These are phyloP conservation scores for Hapsidospora chrysogenum DNA, from an alignment of 495 filamentous ascomycete genomes.

Conservation along the genomic window DNA sequence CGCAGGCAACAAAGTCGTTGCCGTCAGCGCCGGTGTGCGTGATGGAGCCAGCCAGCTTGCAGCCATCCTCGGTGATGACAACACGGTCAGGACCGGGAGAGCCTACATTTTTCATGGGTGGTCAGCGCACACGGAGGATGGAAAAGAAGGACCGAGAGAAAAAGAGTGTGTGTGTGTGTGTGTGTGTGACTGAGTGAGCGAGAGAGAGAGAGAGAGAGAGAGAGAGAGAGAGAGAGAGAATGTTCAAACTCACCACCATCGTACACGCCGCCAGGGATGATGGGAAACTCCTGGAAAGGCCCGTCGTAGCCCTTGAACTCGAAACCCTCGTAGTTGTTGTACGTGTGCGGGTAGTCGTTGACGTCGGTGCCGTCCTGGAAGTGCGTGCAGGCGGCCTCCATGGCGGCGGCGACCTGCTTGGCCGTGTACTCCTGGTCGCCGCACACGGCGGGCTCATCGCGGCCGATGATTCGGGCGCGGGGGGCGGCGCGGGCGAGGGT, in stretches of 20 bases:
- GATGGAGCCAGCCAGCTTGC: slow-evolving; percentile 36
- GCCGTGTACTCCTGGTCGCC: slow-evolving; percentile 23
- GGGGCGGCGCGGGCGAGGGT: slow-evolving; percentile 1
- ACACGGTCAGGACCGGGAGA: slow-evolving; percentile 48
- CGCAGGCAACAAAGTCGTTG: slow-evolving; percentile 40
- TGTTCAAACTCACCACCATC: slow-evolving; percentile 23
- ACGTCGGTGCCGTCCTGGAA: slow-evolving; percentile 21
- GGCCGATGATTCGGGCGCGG: neutral
- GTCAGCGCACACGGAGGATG: neutral
- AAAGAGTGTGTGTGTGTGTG: no score
- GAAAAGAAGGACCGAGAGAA: no score
- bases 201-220: no score
- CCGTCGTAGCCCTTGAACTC: slow-evolving; percentile 24
- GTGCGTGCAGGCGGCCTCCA: slow-evolving; percentile 15
- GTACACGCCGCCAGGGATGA: slow-evolving; percentile 32
- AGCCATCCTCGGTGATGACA: slow-evolving; percentile 35
- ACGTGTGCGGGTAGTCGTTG: slow-evolving; percentile 44
- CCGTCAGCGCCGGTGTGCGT: slow-evolving; percentile 46
- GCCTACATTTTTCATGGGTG: slow-evolving; percentile 10
- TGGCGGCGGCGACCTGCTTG: slow-evolving; percentile 15
- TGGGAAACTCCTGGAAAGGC: slow-evolving; percentile 51
- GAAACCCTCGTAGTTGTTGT: slow-evolving; percentile 53
- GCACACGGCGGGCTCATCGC: neutral
- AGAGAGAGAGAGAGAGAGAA: no score
- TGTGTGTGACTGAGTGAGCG: no score